Base-by-base conservation (phyloP, 2,329 filamentous ascomycete genomes). In the Apiospora arundinis region DNA sequence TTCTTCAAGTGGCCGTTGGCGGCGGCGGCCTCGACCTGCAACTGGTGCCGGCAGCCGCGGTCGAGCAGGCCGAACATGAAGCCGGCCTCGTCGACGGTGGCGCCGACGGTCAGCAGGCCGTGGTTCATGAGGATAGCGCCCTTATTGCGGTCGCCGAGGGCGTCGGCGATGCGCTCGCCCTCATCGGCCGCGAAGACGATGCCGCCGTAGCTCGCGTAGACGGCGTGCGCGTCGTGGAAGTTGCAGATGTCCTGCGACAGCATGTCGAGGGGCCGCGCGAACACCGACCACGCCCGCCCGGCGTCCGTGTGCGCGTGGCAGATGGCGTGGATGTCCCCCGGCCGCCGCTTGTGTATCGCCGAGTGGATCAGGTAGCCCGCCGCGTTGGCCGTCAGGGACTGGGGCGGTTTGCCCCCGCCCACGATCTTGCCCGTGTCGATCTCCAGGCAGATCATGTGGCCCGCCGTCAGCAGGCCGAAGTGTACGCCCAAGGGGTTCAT, bases 11-110 rank as follows among this genome's bases (percentile, higher is more conserved):
- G 77, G 73, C 45, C 45, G 37, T 80, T 81, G 44, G 82, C 81
- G 42, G 81, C 81, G 0, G 92, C 92, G 0, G 92, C 91, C 81
- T 94, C 92, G 48, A 90, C 89, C 75, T 87, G 83, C 69, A 93
- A 82, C 82, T 94, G 92, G 44, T 92, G 87, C 70, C 89, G 86
- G 78, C 92, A 94, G 66, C 88, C 90, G 67, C 91, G 85, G 80
- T 94, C 92, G 79, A 93, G 85, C 63, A 92, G 81, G 0, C 89
- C 90, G 77, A 93, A 92, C 69, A 93, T 80, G 79, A 91, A 94
- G 0, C 90, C 90, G 0, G 92, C 92, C 80, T 94, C 92, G 77
- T 94, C 92, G 2, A 94, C 92, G 0, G 92, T 94, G 8, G 80
- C 77, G 4, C 92, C 92, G 0, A 93, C 92, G 0, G 91, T 93